Base-by-base conservation (phyloP, 2,329 filamentous ascomycete species). In the Ophiocordyceps unilateralis region DNA sequence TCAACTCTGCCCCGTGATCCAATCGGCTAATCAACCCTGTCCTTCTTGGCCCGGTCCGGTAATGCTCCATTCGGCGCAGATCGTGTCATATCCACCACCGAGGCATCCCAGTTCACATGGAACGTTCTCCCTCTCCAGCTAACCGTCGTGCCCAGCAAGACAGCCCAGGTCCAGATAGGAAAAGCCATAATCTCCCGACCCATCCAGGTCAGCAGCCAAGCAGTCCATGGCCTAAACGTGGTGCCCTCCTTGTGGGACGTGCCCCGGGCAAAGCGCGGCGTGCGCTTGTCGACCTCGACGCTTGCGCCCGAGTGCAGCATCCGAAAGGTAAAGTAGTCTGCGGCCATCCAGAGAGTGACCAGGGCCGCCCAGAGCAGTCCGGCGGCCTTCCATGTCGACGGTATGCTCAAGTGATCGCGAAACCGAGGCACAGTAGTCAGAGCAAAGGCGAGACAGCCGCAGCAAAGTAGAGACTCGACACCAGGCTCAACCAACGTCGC, bases 401-500 rank as follows among this genome's bases (percentile, higher is more conserved):
- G 66, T 9, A 82, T 62, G 24, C 66, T 64, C 17, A 79, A 51
- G 6, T 54, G 58, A 0, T 65, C 51, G 43, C 70, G 60, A 47
- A 84, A 74, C 57, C 70, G 77, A 0, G 82, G 76, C 1, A 93
- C 56, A 0, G 80, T 85, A 0, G 84, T 93, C 3, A 85, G 54
- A 0, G 80, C 85, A 59, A 82, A 93, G 1, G 86, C 74, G 38
- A 87, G 77, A 54, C 93, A 87, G 0, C 79, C 63, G 20, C 81
- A 86, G 61, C 87, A 95, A 0, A 96, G 57, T 28, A 98, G 72
- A 23, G 81, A 82, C 59, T 98, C 91, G 1, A 93, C 87, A 2
- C 87, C 88, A 0, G 89, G 91, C 57, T 98, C 91, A 3, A 95
- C 84, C 1, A 95, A 66, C 0, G 93, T 96, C 0, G 91, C 93